These are phyloP conservation scores for Herpotrichia juniperi DNA, from an alignment of 2,329 filamentous ascomycete genomes.

Conservation along the genomic window DNA sequence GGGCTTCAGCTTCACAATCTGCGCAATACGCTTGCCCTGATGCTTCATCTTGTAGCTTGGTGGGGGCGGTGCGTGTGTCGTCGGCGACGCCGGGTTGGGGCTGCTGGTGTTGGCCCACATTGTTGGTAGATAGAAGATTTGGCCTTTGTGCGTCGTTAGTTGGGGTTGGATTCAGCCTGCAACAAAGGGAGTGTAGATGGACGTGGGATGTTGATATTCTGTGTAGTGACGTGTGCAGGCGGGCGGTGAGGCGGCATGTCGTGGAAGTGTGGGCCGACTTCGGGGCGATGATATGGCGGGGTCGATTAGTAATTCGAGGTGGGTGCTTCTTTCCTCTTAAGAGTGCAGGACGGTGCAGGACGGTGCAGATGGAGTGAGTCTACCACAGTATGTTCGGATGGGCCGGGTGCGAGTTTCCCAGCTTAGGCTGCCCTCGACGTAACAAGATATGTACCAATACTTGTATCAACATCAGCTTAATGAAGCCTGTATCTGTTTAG, in stretches of 20 bases:
- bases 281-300: not conserved
- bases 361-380: too few relatives aligned
- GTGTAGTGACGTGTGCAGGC: not conserved
- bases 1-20: conserved; percentile 75
- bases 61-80: not conserved
- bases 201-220: not conserved
- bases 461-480: too few relatives aligned
- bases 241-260: not conserved
- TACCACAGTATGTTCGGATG: too few relatives aligned
- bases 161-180: not conserved
- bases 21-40: conserved; percentile 61
- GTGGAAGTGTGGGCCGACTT: not conserved
- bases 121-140: not conserved
- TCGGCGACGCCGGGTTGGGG: not conserved
- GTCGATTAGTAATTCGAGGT: too few relatives aligned
- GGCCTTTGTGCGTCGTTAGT: not conserved
- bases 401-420: too few relatives aligned
- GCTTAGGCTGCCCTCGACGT: too few relatives aligned
- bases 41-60: not conserved
- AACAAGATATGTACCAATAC: too few relatives aligned
- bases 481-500: too few relatives aligned
- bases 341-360: too few relatives aligned
- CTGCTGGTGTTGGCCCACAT: conserved; percentile 2
- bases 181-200: not conserved
- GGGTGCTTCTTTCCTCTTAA: too few relatives aligned